phyloP scores from a whole-genome alignment of 805 yeast species.

The Wickerhamiella spandovensis region DNA sequence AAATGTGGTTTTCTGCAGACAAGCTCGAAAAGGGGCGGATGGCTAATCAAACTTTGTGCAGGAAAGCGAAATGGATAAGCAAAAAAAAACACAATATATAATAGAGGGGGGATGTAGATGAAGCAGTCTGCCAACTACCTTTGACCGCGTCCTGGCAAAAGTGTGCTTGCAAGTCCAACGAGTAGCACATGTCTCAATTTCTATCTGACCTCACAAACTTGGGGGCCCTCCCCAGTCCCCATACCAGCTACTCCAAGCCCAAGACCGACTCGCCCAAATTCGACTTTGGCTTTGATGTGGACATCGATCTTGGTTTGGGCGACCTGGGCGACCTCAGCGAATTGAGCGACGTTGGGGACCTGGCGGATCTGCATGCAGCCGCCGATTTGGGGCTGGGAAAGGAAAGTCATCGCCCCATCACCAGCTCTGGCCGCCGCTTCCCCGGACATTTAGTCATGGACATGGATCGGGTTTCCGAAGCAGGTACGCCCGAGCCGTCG shows the following conservation, averaged over 20 bases:
- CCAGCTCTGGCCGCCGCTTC: slow-evolving; percentile 4
- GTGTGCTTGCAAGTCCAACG: no score
- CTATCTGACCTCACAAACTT: background rate
- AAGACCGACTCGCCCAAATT: background rate
- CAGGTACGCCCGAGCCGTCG: background rate
- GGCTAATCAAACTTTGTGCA: background rate
- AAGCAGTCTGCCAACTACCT: no score
- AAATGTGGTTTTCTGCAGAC: background rate
- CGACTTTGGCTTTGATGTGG: background rate
- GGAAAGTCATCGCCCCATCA: background rate
- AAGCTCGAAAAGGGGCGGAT: background rate
- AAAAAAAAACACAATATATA: background rate
- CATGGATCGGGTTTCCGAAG: slow-evolving; percentile 2
- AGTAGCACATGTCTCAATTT: background rate
- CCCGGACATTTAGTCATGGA: slow-evolving; percentile 7
- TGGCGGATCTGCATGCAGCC: no score
- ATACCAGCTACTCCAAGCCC: background rate
- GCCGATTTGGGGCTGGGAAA: no score
- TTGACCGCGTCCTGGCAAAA: no score
- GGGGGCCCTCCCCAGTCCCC: background rate
- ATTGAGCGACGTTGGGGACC: no score
- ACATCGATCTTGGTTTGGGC: background rate
- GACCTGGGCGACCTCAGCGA: background rate
- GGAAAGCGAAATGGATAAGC: background rate
- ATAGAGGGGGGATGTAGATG: no score